Evolutionary conservation across 2,329 filamentous ascomycete genomes (phyloP).

Genomic region (Diplodia corticola): DNA sequence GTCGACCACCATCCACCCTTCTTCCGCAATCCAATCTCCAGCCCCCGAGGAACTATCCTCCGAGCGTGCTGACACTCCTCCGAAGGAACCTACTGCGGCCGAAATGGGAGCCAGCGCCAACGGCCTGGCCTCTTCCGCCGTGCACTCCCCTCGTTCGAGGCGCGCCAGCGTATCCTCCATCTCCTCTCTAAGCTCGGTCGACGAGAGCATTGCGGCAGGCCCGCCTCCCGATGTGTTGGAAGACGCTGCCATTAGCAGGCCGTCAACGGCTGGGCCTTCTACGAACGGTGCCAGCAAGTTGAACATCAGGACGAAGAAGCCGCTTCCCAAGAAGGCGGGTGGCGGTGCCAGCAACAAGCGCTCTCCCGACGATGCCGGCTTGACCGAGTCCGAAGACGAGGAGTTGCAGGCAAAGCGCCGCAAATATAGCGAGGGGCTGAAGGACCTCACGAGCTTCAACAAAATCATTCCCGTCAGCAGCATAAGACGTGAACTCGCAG

Average conservation of each 20-base stretch:
- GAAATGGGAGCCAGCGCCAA: background rate
- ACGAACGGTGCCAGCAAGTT: conserved; percentile 3
- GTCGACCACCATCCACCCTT: conserved; percentile 1
- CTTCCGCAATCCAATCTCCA: conserved; percentile 11
- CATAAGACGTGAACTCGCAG: conserved; percentile 3
- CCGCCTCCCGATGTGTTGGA: conserved; percentile 16
- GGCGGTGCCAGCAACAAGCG: conserved; percentile 2
- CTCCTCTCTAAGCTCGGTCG: conserved; percentile 17
- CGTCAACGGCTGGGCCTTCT: background rate
- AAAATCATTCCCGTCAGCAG: conserved; percentile 1
- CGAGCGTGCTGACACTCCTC: conserved; percentile 5
- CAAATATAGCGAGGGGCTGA: conserved; percentile 2
- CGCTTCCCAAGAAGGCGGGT: background rate
- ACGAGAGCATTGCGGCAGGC: conserved; percentile 19
- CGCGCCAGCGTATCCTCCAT: conserved; percentile 18
- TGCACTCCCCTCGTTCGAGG: conserved; percentile 8
- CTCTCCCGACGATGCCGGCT: conserved; percentile 12
- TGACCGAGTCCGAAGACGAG: conserved; percentile 17
- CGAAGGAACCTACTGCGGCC: background rate
- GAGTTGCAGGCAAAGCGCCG: conserved; percentile 17
- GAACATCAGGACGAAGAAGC: conserved; percentile 12
- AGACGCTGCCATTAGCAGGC: conserved; percentile 1
- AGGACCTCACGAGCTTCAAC: conserved; percentile 5
- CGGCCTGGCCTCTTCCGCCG: conserved; percentile 14
- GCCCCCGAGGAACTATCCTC: conserved; percentile 1